Percentiles rank a stretch among this genome's conserved stretches.
These are phyloP conservation scores for Colletotrichum salicis DNA, from an alignment of 2,329 filamentous ascomycete species.

Conservation along the genomic window DNA sequence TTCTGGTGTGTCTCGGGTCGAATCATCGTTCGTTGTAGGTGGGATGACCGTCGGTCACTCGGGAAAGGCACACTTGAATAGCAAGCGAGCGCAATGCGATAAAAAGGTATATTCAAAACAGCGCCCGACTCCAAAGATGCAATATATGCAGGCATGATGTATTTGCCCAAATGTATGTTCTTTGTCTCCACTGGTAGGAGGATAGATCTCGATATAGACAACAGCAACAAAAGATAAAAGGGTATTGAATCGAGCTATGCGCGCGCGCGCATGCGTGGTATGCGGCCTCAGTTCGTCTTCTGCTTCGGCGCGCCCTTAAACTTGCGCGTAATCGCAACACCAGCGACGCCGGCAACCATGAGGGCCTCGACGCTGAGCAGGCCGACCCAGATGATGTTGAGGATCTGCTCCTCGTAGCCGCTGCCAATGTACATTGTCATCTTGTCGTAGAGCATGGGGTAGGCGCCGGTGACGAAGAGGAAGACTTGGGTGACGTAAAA, in stretches of 20 bases:
- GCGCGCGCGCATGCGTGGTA: not conserved
- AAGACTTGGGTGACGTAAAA: constrained; percentile 38
- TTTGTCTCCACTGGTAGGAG: not conserved
- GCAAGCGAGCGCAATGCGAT: not conserved
- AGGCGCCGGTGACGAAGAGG: constrained; percentile 34
- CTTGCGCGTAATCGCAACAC: constrained; percentile 44
- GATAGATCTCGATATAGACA: not conserved
- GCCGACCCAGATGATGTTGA: constrained; percentile 60
- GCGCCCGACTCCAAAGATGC: constrained; percentile 1
- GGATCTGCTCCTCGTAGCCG: constrained; percentile 50
- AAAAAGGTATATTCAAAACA: constrained; percentile 2
- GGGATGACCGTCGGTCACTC: not conserved
- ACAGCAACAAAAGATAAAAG: not conserved
- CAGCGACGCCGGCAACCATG: constrained; percentile 54
- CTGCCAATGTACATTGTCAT: constrained; percentile 42
- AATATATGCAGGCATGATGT: not conserved
- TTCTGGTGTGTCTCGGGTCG: not conserved
- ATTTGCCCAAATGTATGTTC: not conserved
- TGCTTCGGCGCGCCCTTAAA: constrained; percentile 36
- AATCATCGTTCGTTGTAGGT: not conserved
- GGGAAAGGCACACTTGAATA: not conserved
- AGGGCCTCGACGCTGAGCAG: constrained; percentile 57
- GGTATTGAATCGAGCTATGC: not conserved
- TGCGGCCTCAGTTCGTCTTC: constrained; percentile 15
- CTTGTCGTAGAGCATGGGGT: constrained; percentile 43